phyloP scores from a whole-genome alignment of 306 rosid genomes.

The Leucaena leucocephala region DNA sequence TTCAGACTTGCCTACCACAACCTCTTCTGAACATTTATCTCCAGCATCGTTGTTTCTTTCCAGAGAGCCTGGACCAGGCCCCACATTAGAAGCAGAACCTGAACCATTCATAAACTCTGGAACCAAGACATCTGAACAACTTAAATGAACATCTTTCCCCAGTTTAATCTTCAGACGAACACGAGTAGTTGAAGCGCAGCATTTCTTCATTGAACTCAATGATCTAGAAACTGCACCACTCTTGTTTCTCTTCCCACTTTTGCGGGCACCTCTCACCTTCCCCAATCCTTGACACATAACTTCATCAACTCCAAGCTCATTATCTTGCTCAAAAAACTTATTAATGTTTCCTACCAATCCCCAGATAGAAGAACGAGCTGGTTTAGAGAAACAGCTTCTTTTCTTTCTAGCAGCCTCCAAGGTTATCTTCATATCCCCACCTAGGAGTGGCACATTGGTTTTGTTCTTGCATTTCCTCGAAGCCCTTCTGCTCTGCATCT shows the following conservation, averaged over 20 bases:
- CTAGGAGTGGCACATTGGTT: constrained; percentile 43
- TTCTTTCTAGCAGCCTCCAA: constrained; percentile 66
- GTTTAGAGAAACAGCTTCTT: constrained; percentile 78
- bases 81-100: constrained; percentile 43
- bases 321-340: constrained; percentile 59
- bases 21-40: constrained; percentile 43
- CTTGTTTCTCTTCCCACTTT: constrained; percentile 50
- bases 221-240: constrained; percentile 52
- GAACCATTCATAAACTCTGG: constrained; percentile 56
- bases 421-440: constrained; percentile 41
- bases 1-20: constrained; percentile 37
- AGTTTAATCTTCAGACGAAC: constrained; percentile 83
- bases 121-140: constrained; percentile 50
- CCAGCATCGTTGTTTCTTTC: constrained; percentile 44
- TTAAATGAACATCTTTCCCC: constrained; percentile 63
- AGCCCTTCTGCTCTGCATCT: constrained; percentile 59
- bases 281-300: constrained; percentile 51
- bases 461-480: constrained; percentile 63
- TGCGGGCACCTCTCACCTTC: constrained; percentile 53
- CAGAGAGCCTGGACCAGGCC: constrained; percentile 44
- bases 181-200: constrained; percentile 46
- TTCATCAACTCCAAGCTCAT: constrained; percentile 49
- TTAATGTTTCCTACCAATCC: constrained; percentile 68
- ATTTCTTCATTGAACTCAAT: constrained; percentile 48
- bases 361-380: constrained; percentile 84